Evolutionary conservation across 805 yeast genomes (phyloP).

Genomic region (Candida oleophila): DNA sequence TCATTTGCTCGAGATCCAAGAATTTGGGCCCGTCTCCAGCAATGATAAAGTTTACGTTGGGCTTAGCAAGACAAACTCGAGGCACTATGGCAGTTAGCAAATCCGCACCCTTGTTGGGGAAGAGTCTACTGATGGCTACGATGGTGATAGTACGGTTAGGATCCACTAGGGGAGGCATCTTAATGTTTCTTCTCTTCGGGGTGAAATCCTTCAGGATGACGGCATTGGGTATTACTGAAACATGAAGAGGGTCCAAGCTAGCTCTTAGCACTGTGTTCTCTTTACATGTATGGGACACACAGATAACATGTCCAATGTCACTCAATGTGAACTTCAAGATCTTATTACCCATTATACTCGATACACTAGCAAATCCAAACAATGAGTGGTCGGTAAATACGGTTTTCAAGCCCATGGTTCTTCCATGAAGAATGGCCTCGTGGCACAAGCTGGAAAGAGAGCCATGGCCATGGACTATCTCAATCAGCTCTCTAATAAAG

Average conservation of each 20-base stretch:
- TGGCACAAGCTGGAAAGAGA: constrained; percentile 83
- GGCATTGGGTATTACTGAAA: constrained; percentile 95
- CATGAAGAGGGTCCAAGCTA: constrained; percentile 69
- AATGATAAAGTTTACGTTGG: constrained; percentile 71
- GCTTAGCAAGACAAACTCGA: constrained; percentile 61
- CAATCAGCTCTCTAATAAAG: constrained; percentile 78
- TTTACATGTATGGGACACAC: constrained; percentile 95
- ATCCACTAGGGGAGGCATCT: constrained; percentile 2
- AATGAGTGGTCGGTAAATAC: constrained; percentile 95
- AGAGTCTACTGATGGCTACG: constrained; percentile 86
- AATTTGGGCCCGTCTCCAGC: constrained; percentile 98
- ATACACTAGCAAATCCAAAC: constrained; percentile 88
- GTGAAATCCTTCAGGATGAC: constrained; percentile 79
- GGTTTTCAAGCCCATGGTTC: constrained; percentile 88
- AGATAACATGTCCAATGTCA: constrained; percentile 90
- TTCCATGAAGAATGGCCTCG: constrained; percentile 88
- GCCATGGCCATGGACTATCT: constrained; percentile 95
- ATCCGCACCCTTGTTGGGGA: constrained; percentile 97
- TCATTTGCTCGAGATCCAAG: constrained; percentile 91
- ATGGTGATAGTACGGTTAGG: constrained; percentile 57
- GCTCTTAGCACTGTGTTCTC: constrained; percentile 93
- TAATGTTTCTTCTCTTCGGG: constrained; percentile 34
- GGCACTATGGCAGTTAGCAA: constrained; percentile 83
- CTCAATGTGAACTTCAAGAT: constrained; percentile 76
- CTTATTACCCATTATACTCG: constrained; percentile 83